Evolutionary conservation across 495 filamentous ascomycete genomes (phyloP), one percentile per base, ranked within the genome.

Genomic region (Aspergillus biplanus): DNA sequence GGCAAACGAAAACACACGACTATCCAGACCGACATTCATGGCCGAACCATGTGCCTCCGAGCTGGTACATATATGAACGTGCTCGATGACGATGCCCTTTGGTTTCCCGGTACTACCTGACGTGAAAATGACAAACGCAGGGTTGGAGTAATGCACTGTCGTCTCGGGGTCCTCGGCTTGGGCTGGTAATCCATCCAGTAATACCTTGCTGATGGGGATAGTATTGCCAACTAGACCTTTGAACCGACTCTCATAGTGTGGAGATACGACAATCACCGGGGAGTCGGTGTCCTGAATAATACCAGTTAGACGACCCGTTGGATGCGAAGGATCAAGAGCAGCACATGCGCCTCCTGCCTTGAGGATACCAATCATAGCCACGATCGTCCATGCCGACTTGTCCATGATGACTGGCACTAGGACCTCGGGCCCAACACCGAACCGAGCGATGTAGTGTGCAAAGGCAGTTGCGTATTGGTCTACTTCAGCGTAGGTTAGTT

Each of bases 391-490:
- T 33, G 39, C 35, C 6, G 63, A 65, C 67, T 82, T 83, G 57
- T 82, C 78, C 50, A 80, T 75, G 50, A 67, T 73, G 31, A 82
- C 61, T 4, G 76, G 74, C 7, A 82, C 68, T 12, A 75, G 12
- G 6, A 6, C 6, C 6, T 39, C 35, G 35, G 35, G 35, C 6
- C 6, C 6, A 39, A 39, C 35, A 59, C 5, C 55, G 54, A 11
- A 71, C 73, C 0, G 71, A 67, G 6, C 55, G 7, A 68, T 31
- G 3, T 81, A 70, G 16, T 66, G 44, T 15, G 82, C 76, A 1
- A 83, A 62, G 0, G 44, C 33, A 3, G 65, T 52, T 0, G 80
- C 68, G 8, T 71, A 59, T 0, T 60, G 35, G n/a, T 78, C 67
- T 1, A 80, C 61, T 56, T 78, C 63, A 5, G 9, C 27, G 53